Evolutionary conservation across 2,329 filamentous ascomycete species (phyloP).

Genomic region (Fusarium verticillioides): DNA sequence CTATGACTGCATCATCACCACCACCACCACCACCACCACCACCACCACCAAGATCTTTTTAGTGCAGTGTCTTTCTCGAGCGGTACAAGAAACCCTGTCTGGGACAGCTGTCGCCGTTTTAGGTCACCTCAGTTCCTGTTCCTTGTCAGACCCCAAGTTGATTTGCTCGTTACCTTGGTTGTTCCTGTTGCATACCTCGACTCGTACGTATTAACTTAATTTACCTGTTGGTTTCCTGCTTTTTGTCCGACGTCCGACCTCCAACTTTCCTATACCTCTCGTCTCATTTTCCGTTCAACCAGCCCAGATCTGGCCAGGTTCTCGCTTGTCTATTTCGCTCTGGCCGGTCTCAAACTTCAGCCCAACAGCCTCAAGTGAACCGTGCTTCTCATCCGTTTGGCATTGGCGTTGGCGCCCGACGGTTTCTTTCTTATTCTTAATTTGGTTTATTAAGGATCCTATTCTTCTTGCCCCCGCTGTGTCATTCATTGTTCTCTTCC

Average conservation of each 20-base stretch:
- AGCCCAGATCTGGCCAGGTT: not conserved
- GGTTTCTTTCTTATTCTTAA: slow-evolving; percentile 4
- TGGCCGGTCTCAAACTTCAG: slow-evolving; percentile 45
- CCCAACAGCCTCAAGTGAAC: slow-evolving; percentile 34
- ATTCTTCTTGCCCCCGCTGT: not conserved
- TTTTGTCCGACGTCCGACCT: not conserved
- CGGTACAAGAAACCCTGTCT: slow-evolving; percentile 30
- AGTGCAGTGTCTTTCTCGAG: slow-evolving; percentile 7
- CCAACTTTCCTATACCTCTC: not conserved
- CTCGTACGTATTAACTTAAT: slow-evolving; percentile 10
- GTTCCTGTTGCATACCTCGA: slow-evolving; percentile 5
- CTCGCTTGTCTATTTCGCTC: slow-evolving; percentile 25
- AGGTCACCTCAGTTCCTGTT: slow-evolving; percentile 14
- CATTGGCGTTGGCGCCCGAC: slow-evolving; percentile 10
- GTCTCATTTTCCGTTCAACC: slow-evolving; percentile 5
- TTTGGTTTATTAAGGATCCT: not conserved
- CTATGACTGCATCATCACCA: slow-evolving; percentile 20
- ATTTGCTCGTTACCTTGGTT: not conserved
- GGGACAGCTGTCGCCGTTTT: slow-evolving; percentile 7
- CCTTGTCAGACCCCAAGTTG: slow-evolving; percentile 2
- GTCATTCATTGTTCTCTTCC: slow-evolving; percentile 13
- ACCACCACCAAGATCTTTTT: not conserved
- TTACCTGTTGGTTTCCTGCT: slow-evolving; percentile 7
- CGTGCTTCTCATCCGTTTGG: slow-evolving; percentile 25
- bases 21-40: not conserved